Conservation (phyloP, 441 rosid species). For the Melianthus villosus region DNA sequence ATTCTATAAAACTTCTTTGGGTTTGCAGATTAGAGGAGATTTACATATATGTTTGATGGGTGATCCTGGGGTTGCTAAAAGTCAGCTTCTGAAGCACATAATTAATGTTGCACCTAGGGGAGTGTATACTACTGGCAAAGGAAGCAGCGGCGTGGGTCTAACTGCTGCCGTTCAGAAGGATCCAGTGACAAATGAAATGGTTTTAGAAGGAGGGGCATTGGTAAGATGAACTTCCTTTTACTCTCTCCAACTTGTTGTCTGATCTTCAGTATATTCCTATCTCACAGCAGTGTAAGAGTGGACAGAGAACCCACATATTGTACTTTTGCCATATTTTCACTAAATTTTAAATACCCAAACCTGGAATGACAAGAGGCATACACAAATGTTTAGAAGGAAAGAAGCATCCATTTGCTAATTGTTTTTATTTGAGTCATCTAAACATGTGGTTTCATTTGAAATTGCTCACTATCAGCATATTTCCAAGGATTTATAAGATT, state of each 20-base stretch:
- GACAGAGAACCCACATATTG: too few species aligned
- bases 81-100: slow-evolving; percentile 99
- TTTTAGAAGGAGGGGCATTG: slow-evolving; percentile 98
- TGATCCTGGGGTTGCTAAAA: slow-evolving; percentile 99
- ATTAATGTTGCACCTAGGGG: slow-evolving; percentile 96
- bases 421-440: too few species aligned
- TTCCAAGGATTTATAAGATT: slow-evolving; percentile 7
- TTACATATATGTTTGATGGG: slow-evolving; percentile 97
- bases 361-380: too few species aligned
- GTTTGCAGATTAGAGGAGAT: slow-evolving; percentile 88
- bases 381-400: too few species aligned
- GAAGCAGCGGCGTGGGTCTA: slow-evolving; percentile 99
- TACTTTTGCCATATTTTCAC: too few species aligned
- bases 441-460: neutral
- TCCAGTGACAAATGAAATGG: slow-evolving; percentile 96
- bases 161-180: slow-evolving; percentile 98
- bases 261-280: neutral
- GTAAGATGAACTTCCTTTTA: slow-evolving; percentile 24
- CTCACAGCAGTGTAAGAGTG: neutral
- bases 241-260: neutral
- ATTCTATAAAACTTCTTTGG: too few species aligned
- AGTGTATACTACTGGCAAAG: slow-evolving; percentile 90
- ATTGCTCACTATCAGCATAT: neutral
- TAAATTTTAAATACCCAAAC: too few species aligned
- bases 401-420: too few species aligned